Conservation (phyloP, 345 rosid genomes). For the Chamaenerion angustifolium region DNA sequence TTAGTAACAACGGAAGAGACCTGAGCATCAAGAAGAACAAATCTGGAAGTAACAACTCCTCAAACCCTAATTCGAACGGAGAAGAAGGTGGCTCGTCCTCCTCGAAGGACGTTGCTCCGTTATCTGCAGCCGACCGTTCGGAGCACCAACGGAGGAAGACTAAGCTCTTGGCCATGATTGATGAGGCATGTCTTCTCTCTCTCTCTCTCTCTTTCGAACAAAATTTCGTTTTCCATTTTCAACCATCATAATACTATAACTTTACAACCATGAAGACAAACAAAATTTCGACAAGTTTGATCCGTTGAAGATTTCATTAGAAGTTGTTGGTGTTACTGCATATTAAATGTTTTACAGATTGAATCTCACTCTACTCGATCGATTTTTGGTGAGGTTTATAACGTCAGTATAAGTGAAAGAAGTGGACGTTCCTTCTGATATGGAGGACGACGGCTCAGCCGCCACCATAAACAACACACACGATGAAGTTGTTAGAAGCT, state of each 20-base stretch:
- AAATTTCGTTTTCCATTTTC: constrained; percentile 1
- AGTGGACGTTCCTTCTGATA: constrained; percentile 7
- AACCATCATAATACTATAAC: constrained; percentile 4
- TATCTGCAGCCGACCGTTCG: constrained; percentile 66
- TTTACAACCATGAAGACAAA: constrained; percentile 7
- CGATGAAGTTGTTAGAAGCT: no score
- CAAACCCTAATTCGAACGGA: constrained; percentile 51
- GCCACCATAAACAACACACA: neutral
- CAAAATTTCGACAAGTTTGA: constrained; percentile 10
- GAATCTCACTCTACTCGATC: constrained; percentile 4
- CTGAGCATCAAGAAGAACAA: constrained; percentile 45
- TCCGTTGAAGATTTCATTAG: no score
- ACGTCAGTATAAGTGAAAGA: neutral
- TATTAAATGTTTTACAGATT: no score
- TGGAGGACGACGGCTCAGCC: constrained; percentile 9
- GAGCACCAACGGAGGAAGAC: constrained; percentile 87
- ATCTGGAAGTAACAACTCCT: constrained; percentile 19
- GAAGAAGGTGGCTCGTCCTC: constrained; percentile 34
- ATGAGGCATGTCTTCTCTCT: constrained; percentile 65
- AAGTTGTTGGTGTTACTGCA: no score
- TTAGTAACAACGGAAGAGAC: constrained; percentile 45
- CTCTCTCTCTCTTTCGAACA: constrained; percentile 8
- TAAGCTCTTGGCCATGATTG: constrained; percentile 83
- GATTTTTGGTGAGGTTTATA: no score
- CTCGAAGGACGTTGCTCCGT: constrained; percentile 40